Percentiles rank a stretch among this genome's conserved stretches.
These are phyloP conservation scores for Microcera coccophila DNA, from an alignment of 2,329 filamentous ascomycete genomes.

Conservation along the genomic window DNA sequence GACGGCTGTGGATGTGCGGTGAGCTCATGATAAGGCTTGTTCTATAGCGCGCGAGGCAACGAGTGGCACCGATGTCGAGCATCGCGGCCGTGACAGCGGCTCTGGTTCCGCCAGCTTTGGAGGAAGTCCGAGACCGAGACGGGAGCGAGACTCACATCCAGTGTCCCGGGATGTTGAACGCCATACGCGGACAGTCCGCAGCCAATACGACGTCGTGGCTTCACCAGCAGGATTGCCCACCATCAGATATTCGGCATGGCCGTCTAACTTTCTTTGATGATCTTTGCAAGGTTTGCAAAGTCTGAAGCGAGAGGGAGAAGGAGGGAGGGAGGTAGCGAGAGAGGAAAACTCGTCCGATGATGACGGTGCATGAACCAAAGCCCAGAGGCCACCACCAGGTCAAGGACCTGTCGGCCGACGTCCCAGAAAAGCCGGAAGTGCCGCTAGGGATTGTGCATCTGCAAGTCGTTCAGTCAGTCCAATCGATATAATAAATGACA, in stretches of 20 bases:
- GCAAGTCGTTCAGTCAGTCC: constrained; percentile 13
- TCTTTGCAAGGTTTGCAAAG: not conserved
- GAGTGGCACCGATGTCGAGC: no score
- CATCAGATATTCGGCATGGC: constrained; percentile 12
- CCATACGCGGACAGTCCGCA: constrained; percentile 8
- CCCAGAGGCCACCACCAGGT: constrained; percentile 2
- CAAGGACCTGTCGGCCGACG: constrained; percentile 6
- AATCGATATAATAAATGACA: constrained; percentile 18
- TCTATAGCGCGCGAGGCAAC: no score
- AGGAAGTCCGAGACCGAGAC: constrained; percentile 22
- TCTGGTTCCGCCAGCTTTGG: no score
- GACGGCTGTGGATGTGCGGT: no score
- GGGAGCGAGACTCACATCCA: constrained; percentile 15
- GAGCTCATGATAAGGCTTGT: no score
- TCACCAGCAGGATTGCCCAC: constrained; percentile 6
- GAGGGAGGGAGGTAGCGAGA: not conserved
- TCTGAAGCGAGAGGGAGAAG: constrained; percentile 1
- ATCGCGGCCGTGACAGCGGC: no score
- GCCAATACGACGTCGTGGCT: constrained; percentile 21
- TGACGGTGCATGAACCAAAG: not conserved
- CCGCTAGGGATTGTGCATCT: constrained; percentile 16
- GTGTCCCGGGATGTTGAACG: constrained; percentile 8
- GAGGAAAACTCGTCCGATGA: not conserved
- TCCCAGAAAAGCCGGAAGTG: constrained; percentile 21
- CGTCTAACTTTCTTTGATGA: not conserved